These are phyloP conservation scores for Teunomyces funiuensis DNA, from an alignment of 805 yeast species.

Conservation along the genomic window DNA sequence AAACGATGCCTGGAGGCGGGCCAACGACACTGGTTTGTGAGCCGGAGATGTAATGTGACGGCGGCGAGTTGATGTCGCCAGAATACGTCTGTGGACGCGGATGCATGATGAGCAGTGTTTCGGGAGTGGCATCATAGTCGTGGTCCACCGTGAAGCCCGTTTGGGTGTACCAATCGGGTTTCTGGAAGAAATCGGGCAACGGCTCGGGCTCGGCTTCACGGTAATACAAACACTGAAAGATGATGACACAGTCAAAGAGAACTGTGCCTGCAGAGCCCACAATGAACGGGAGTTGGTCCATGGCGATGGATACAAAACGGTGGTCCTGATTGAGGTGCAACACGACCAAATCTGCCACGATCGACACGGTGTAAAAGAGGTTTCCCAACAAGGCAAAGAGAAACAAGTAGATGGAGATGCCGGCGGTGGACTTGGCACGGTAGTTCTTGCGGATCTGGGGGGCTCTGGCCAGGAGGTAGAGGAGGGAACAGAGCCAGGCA, in stretches of 20 bases:
- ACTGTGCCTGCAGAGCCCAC: conserved; percentile 59
- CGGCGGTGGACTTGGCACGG: conserved; percentile 29
- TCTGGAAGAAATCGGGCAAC: conserved; percentile 27
- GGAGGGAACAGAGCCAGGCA: conserved; percentile 35
- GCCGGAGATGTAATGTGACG: conserved; percentile 8
- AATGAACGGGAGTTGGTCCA: conserved; percentile 76
- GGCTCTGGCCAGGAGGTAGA: conserved; percentile 32
- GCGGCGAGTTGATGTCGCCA: conserved; percentile 1
- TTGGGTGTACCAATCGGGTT: conserved; percentile 42
- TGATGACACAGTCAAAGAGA: conserved; percentile 27
- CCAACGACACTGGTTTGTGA: background rate
- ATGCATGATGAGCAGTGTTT: background rate
- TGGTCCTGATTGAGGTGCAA: conserved; percentile 15
- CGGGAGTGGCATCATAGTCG: background rate
- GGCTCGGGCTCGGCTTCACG: background rate
- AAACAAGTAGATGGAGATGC: conserved; percentile 35
- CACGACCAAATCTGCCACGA: conserved; percentile 30
- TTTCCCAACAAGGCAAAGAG: conserved; percentile 39
- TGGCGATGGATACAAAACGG: conserved; percentile 14
- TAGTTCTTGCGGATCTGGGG: conserved; percentile 39
- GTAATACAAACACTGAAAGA: conserved; percentile 34
- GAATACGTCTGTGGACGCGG: background rate
- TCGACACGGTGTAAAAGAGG: conserved; percentile 33
- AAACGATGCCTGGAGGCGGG: background rate
- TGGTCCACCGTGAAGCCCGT: conserved; percentile 7